Conservation (phyloP, 2,329 filamentous ascomycete genomes). For the Anthostomella pinea region DNA sequence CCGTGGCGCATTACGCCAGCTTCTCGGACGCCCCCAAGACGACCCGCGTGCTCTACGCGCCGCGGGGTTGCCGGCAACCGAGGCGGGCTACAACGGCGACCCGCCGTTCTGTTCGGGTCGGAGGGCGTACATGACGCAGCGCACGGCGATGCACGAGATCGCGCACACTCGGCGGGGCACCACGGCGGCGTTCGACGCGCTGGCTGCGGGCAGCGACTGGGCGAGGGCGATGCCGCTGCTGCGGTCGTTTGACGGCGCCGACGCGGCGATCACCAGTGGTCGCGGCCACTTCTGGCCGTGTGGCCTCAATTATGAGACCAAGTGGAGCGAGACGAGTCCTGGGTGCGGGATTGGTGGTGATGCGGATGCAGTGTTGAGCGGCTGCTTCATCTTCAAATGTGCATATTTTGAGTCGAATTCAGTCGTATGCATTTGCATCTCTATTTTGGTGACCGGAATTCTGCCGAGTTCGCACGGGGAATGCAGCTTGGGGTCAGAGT, state of each 20-base stretch:
- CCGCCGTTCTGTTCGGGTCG: constrained; percentile 45
- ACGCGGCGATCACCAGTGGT: constrained; percentile 32
- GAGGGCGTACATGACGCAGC: constrained; percentile 47
- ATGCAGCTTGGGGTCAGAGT: no score
- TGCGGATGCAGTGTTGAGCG: no score
- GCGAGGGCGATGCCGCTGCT: constrained; percentile 39
- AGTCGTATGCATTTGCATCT: no score
- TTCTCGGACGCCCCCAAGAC: constrained; percentile 36
- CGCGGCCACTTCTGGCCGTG: constrained; percentile 40
- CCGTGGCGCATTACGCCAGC: constrained; percentile 39
- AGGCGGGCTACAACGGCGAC: constrained; percentile 44
- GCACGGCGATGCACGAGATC: constrained; percentile 48
- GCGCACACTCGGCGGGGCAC: constrained; percentile 46
- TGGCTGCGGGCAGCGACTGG: constrained; percentile 42
- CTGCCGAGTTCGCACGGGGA: no score
- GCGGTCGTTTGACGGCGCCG: constrained; percentile 38
- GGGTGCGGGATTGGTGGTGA: no score
- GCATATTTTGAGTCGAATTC: no score
- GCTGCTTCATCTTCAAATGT: no score
- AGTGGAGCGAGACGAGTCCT: constrained; percentile 45
- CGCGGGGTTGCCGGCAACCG: constrained; percentile 44
- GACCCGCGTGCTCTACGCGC: constrained; percentile 40
- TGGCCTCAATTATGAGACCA: constrained; percentile 40
- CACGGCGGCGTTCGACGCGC: constrained; percentile 37
- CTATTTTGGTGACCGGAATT: no score